Evolutionary conservation across 1,284 basidiomycete species (phyloP).

Genomic region (Pseudozyma sp.): DNA sequence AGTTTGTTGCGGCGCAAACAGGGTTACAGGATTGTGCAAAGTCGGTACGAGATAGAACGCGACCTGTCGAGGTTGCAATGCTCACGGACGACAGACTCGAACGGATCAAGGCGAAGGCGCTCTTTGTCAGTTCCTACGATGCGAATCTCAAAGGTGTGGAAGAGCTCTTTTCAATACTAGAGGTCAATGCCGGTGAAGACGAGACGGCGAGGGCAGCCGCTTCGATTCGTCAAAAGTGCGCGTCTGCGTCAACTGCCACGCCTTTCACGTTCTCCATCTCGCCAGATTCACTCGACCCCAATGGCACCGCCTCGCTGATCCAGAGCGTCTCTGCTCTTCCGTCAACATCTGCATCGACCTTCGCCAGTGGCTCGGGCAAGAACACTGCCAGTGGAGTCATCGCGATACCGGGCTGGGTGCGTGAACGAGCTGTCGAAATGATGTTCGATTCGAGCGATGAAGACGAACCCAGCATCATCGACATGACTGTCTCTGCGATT

Average conservation of each 20-base stretch:
- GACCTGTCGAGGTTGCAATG: slow-evolving; percentile 15
- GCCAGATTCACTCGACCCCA: slow-evolving; percentile 22
- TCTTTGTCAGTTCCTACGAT: slow-evolving; percentile 48
- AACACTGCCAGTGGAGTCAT: slow-evolving; percentile 73
- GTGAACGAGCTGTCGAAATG: slow-evolving; percentile 89
- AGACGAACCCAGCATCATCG: slow-evolving; percentile 76
- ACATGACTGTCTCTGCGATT: slow-evolving; percentile 77
- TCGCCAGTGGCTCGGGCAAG: slow-evolving; percentile 26
- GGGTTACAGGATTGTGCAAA: slow-evolving; percentile 29
- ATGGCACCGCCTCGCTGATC: slow-evolving; percentile 35
- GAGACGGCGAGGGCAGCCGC: background rate
- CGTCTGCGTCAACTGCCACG: slow-evolving; percentile 23
- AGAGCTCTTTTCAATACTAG: slow-evolving; percentile 19
- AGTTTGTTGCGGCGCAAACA: slow-evolving; percentile 41
- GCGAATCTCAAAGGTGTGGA: slow-evolving; percentile 11
- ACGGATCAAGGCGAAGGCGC: slow-evolving; percentile 56
- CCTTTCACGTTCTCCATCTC: slow-evolving; percentile 37
- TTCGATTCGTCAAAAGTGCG: slow-evolving; percentile 15
- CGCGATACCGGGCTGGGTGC: slow-evolving; percentile 91
- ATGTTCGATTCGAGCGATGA: slow-evolving; percentile 90
- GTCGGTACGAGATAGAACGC: slow-evolving; percentile 28
- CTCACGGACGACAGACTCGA: slow-evolving; percentile 56
- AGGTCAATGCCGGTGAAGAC: slow-evolving; percentile 6
- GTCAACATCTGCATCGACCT: slow-evolving; percentile 10
- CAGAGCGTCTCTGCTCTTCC: slow-evolving; percentile 24